Evolutionary conservation across 805 yeast species (phyloP).

Genomic region (Millerozyma miso): DNA sequence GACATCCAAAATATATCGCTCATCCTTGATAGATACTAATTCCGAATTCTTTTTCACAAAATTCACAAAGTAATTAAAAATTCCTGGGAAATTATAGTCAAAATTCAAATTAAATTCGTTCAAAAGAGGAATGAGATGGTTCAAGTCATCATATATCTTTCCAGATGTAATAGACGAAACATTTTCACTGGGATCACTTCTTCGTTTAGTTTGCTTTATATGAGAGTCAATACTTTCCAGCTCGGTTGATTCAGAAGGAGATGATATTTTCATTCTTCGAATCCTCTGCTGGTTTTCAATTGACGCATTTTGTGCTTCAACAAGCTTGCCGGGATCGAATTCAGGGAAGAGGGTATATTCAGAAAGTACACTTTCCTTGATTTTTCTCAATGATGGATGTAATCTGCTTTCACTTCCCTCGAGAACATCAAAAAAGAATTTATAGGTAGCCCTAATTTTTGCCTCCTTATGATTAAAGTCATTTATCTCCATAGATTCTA

Average conservation of each 20-base stretch:
- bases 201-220: too few relatives aligned
- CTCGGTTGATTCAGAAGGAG: background rate
- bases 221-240: background rate
- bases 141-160: conserved; percentile 6
- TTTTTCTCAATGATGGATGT: conserved; percentile 11
- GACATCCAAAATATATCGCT: conserved; percentile 17
- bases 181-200: background rate
- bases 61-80: conserved; percentile 20
- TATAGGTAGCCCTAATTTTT: conserved; percentile 14
- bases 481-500: conserved; percentile 17
- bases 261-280: background rate
- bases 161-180: conserved; percentile 9
- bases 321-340: background rate
- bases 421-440: conserved; percentile 14
- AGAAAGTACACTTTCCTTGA: conserved; percentile 11
- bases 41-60: conserved; percentile 19
- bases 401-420: conserved; percentile 10
- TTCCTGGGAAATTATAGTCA: conserved; percentile 16
- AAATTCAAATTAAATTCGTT: conserved; percentile 24
- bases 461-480: conserved; percentile 13
- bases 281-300: background rate
- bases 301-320: background rate
- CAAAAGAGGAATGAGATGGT: conserved; percentile 21
- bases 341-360: conserved; percentile 17
- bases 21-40: conserved; percentile 14